Evolutionary conservation across 257 asterid species (phyloP), one percentile per base, ranked within the genome.

Genomic region (Hygrophila difformis): DNA sequence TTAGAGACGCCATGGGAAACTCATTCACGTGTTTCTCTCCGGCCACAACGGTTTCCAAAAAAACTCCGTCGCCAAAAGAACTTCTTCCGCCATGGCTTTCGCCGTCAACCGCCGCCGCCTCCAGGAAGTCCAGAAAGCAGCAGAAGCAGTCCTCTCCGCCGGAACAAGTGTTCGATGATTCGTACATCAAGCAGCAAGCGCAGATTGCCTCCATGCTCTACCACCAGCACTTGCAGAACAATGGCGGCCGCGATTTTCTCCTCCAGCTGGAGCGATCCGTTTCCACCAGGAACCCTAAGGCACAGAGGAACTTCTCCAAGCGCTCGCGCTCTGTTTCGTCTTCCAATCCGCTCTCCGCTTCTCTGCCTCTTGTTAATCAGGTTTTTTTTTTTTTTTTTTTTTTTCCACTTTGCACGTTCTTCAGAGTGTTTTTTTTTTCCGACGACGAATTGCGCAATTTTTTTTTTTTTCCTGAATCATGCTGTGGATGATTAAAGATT

Each of bases 141-240:
- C 39, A 26, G 18, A 6, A 26, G 31, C 31, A 26, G 8, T 8
- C 62, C 0, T 26, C 64, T 13, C 31, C 73, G 3, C 29, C 73
- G 14, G 61, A 40, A 0, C 61, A 40, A 0, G 57, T 37, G n/a
- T 34, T 62, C 20, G 84, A 78, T 5, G 79, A 72, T 14, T 63
- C 70, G 1, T 72, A 63, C 49, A 75, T 78, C 17, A 67, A 61
- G 47, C 56, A 78, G 45, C 88, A 78, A 53, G 88, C 88, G 38
- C 68, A 60, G 48, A 68, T 75, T 35, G 84, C 88, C 8, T 51
- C 78, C 66, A 62, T 75, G 67, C 71, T 78, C 5, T 71, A 72
- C 50, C 78, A 61, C 11, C 88, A 72, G 1, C 84, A 78, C 59
- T 22, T 75, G 61, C 76, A 72, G 44, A 69, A 40, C 61, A 73